A percentile compares a stretch with the other conserved stretches of the same genome.
Conservation (phyloP, 2,329 filamentous ascomycete species). For the Plenodomus lindquistii region DNA sequence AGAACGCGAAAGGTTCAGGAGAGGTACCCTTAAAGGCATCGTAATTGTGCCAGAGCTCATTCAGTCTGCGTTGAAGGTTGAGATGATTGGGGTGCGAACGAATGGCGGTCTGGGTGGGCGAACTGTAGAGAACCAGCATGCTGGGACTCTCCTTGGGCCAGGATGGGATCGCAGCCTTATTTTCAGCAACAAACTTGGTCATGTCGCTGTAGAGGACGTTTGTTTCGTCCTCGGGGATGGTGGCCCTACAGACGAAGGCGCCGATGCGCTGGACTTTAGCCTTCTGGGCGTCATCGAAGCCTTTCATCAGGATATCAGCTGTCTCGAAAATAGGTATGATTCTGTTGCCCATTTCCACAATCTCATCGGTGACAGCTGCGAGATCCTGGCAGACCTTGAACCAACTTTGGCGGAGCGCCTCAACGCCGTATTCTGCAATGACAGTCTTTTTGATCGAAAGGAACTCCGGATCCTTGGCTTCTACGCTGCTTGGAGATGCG, state of each 20-base stretch:
- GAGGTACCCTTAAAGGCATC: conserved; percentile 21
- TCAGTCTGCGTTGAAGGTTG: conserved; percentile 42
- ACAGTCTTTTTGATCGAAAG: conserved; percentile 38
- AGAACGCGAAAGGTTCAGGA: conserved; percentile 46
- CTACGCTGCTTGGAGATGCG: neutral
- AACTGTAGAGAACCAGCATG: conserved; percentile 46
- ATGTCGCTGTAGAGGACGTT: conserved; percentile 33
- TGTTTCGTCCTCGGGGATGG: conserved; percentile 24
- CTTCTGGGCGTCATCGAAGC: conserved; percentile 16
- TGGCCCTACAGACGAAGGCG: conserved; percentile 29
- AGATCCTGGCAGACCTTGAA: conserved; percentile 45
- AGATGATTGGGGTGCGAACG: conserved; percentile 47
- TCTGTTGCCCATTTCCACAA: conserved; percentile 37
- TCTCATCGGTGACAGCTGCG: conserved; percentile 42
- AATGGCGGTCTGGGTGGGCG: conserved; percentile 46
- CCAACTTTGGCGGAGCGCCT: conserved; percentile 45
- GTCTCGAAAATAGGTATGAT: conserved; percentile 43
- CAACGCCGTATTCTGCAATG: conserved; percentile 43
- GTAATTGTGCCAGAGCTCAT: conserved; percentile 46
- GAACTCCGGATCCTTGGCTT: neutral
- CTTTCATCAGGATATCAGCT: conserved; percentile 28
- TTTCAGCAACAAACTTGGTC: conserved; percentile 41
- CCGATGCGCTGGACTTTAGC: conserved; percentile 34
- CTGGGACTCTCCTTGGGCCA: conserved; percentile 47
- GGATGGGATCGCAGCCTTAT: conserved; percentile 31